Conservation (phyloP, 148 eudicot genomes). For the Fallopia convolvulus region DNA sequence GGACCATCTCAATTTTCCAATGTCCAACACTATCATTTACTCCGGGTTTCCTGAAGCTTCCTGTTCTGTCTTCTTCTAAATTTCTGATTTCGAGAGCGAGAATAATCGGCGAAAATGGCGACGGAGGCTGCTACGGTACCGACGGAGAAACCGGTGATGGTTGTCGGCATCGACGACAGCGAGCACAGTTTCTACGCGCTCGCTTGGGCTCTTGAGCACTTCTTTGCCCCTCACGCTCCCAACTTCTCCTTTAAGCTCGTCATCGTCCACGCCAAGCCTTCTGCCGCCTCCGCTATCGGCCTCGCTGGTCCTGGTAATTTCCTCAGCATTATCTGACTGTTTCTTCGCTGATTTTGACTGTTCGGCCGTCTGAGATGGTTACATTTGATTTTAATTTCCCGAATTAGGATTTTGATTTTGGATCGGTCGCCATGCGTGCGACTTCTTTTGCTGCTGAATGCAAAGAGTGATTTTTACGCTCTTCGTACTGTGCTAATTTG, state of each 20-base stretch:
- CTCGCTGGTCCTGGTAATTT: constrained; percentile 47
- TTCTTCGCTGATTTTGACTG: background rate
- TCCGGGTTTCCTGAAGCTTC: background rate
- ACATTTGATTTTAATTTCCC: background rate
- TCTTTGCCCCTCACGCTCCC: constrained; percentile 38
- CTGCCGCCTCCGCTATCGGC: constrained; percentile 33
- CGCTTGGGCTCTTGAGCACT: constrained; percentile 53
- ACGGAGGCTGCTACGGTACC: constrained; percentile 5
- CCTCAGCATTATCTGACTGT: background rate
- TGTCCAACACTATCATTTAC: background rate
- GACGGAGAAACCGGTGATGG: constrained; percentile 39
- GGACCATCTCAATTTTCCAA: background rate
- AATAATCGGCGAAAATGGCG: background rate
- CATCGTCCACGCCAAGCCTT: constrained; percentile 49
- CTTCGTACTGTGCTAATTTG: background rate
- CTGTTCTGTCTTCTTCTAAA: background rate
- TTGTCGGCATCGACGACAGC: constrained; percentile 52
- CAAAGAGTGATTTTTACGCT: background rate
- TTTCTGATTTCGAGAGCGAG: background rate
- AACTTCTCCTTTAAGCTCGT: constrained; percentile 39
- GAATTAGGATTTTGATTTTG: background rate
- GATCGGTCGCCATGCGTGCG: background rate
- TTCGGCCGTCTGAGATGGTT: background rate
- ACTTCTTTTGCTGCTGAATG: too few relatives aligned
- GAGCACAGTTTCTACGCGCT: constrained; percentile 56